These are phyloP conservation scores for Pseudopithomyces chartarum DNA, from an alignment of 2,329 filamentous ascomycete genomes.

Conservation along the genomic window DNA sequence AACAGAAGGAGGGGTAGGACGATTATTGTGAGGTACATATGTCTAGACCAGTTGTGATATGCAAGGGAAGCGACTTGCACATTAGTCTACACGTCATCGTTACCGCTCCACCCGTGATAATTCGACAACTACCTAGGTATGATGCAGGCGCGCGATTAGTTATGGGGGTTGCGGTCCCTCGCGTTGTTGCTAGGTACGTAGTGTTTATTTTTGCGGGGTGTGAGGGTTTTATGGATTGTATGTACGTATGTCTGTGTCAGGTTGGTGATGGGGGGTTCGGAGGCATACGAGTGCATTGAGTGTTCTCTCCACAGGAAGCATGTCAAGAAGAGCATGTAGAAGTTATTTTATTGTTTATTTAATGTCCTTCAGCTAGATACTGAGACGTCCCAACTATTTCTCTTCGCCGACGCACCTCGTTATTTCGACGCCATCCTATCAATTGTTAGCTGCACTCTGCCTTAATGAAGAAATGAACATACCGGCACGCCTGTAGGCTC, in stretches of 20 bases:
- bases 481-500: conserved; percentile 71
- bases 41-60: conserved; percentile 14
- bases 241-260: background rate
- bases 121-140: background rate
- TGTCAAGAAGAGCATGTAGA: background rate
- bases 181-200: background rate
- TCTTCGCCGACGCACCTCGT: conserved; percentile 56
- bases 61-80: conserved; percentile 12
- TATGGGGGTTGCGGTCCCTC: background rate
- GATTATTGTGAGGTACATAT: conserved; percentile 6
- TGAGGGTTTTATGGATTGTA: background rate
- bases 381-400: background rate
- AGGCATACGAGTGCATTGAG: background rate
- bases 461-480: conserved; percentile 38
- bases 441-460: conserved; percentile 14
- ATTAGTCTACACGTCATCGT: conserved; percentile 40
- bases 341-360: background rate
- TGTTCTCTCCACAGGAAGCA: background rate
- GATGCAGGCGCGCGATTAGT: background rate
- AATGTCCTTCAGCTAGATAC: background rate
- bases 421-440: conserved; percentile 69
- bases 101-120: conserved; percentile 9
- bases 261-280: background rate
- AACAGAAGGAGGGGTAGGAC: conserved; percentile 27
- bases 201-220: background rate